These are phyloP conservation scores for Cylindrotheca fusiformis DNA, from an alignment of 108 stramenopile species.

Conservation along the genomic window DNA sequence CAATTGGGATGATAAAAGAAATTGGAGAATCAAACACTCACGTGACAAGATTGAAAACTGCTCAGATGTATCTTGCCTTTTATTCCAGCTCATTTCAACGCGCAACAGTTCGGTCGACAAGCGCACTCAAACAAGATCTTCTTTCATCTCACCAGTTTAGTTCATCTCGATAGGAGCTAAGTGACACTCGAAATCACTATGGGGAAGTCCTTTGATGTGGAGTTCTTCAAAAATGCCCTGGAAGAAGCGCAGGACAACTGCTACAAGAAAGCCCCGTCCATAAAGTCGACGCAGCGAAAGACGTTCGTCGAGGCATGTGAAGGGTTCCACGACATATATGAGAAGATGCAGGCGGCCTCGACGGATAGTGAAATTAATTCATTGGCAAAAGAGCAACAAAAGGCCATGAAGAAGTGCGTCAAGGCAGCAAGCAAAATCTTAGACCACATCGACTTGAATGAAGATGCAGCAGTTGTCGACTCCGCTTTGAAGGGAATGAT, in stretches of 20 bases:
- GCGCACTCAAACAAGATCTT: no score
- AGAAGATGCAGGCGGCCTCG: slow-evolving; percentile 6
- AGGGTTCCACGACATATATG: slow-evolving; percentile 14
- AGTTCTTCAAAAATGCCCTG: slow-evolving; percentile 10
- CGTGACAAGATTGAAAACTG: no score
- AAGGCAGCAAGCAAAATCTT: slow-evolving; percentile 26
- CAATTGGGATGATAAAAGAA: no score
- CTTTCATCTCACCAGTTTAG: no score
- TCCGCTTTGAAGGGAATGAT: slow-evolving; percentile 17
- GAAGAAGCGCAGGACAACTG: slow-evolving; percentile 12
- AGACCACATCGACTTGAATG: slow-evolving; percentile 17
- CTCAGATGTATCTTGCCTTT: no score
- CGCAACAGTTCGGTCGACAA: no score
- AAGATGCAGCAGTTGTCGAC: not conserved
- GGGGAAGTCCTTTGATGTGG: slow-evolving; percentile 6
- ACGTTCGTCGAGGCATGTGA: slow-evolving; percentile 27
- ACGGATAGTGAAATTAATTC: slow-evolving; percentile 3
- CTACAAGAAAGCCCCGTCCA: slow-evolving; percentile 14
- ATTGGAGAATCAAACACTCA: no score
- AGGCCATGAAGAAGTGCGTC: slow-evolving; percentile 33
- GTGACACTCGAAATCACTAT: no score
- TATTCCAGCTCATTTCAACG: no score
- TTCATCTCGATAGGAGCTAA: no score
- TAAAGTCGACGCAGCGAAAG: slow-evolving; percentile 24
- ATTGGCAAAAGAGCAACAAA: slow-evolving; percentile 14